Evolutionary conservation across 2,329 filamentous ascomycete genomes (phyloP).

Genomic region (Talaromyces pinophilus): DNA sequence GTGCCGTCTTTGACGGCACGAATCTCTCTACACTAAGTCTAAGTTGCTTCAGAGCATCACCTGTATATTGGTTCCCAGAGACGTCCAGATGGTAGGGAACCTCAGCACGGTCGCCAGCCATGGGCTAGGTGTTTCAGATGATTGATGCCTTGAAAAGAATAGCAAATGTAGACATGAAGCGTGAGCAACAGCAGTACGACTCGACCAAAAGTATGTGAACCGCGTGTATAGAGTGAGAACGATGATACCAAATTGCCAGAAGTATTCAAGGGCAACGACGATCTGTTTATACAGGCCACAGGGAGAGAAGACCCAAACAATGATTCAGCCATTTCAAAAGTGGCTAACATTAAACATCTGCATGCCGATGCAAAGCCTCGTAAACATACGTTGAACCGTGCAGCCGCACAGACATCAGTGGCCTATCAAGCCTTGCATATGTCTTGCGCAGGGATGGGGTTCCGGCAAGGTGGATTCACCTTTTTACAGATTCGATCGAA

Average conservation of each 20-base stretch:
- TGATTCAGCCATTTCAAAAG: constrained; percentile 27
- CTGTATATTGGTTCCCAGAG: constrained; percentile 34
- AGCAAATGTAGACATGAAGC: constrained; percentile 17
- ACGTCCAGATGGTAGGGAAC: constrained; percentile 37
- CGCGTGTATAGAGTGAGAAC: neutral
- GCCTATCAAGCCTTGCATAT: constrained; percentile 45
- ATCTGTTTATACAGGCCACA: constrained; percentile 39
- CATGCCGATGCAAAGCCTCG: constrained; percentile 41
- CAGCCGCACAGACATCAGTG: constrained; percentile 37
- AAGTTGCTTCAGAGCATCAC: constrained; percentile 31
- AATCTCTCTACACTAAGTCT: constrained; percentile 19
- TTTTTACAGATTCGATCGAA: constrained; percentile 20
- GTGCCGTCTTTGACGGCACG: constrained; percentile 11
- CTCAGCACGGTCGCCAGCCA: constrained; percentile 40
- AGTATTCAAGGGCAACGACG: constrained; percentile 21
- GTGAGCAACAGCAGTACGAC: neutral
- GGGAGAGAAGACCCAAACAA: constrained; percentile 19
- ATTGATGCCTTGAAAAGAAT: constrained; percentile 5
- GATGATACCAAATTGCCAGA: neutral
- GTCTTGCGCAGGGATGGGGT: constrained; percentile 39
- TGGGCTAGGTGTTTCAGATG: constrained; percentile 34
- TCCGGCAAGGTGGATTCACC: constrained; percentile 32
- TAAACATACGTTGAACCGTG: constrained; percentile 40
- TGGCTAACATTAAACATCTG: constrained; percentile 35
- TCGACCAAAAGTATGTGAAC: neutral